phyloP scores from a whole-genome alignment of 495 filamentous ascomycete genomes.

The Trichocladium uniseriatum region DNA sequence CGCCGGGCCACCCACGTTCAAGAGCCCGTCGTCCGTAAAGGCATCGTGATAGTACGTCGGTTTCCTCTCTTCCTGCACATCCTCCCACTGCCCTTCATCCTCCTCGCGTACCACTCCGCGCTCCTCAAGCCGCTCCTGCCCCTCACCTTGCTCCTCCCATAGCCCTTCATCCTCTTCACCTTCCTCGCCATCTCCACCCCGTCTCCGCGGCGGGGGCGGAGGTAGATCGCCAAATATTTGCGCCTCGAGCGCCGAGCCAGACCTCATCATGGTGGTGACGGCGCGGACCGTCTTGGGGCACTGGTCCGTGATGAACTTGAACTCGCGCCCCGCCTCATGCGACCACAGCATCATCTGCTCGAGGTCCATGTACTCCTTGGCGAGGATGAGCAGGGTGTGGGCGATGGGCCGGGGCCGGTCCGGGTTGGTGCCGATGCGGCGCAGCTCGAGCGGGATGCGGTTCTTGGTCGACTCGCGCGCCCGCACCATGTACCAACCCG shows the following conservation, averaged over 20 bases:
- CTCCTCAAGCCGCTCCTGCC: not conserved
- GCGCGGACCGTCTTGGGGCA: slow-evolving; percentile 30
- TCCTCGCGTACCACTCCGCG: not conserved
- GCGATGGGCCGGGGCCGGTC: slow-evolving; percentile 29
- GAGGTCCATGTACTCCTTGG: slow-evolving; percentile 33
- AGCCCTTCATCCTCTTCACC: not conserved
- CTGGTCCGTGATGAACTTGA: slow-evolving; percentile 18
- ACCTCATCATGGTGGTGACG: slow-evolving; percentile 27
- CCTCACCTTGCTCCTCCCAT: not conserved
- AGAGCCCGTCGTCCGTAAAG: not conserved
- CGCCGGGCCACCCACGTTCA: not conserved
- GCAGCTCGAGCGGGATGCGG: slow-evolving; percentile 28
- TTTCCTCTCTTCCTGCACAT: not conserved
- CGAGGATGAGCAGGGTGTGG: slow-evolving; percentile 33
- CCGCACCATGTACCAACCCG: slow-evolving; percentile 49
- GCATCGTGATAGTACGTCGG: not conserved
- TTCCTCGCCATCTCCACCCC: not conserved
- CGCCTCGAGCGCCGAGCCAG: slow-evolving; percentile 4
- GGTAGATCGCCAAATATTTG: slow-evolving; percentile 5
- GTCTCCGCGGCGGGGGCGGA: not conserved
- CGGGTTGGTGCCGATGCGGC: slow-evolving; percentile 24
- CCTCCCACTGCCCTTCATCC: not conserved
- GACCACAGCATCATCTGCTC: slow-evolving; percentile 29
- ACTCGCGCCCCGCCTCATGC: slow-evolving; percentile 14
- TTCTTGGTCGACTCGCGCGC: slow-evolving; percentile 8